Evolutionary conservation across 805 yeast genomes (phyloP).

Genomic region (Candida manassasensis): DNA sequence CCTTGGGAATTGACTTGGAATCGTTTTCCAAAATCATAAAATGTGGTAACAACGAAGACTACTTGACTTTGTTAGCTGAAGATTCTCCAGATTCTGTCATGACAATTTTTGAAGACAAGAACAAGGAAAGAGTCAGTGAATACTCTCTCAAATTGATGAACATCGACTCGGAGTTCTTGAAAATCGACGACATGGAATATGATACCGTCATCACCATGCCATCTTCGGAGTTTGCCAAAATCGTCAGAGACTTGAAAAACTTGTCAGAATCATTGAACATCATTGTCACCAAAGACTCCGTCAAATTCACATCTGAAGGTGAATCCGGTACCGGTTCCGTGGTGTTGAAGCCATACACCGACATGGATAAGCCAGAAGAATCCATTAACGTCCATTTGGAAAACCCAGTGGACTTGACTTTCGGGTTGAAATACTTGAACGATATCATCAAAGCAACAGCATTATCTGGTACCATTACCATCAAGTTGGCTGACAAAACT

Average conservation of each 20-base stretch:
- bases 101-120: slow-evolving; percentile 85
- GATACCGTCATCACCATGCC: slow-evolving; percentile 87
- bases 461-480: slow-evolving; percentile 69
- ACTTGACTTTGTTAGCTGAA: slow-evolving; percentile 83
- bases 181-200: slow-evolving; percentile 90
- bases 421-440: slow-evolving; percentile 85
- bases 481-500: slow-evolving; percentile 83
- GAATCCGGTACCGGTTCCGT: slow-evolving; percentile 87
- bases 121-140: slow-evolving; percentile 88
- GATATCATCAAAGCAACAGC: slow-evolving; percentile 91
- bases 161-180: slow-evolving; percentile 89
- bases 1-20: slow-evolving; percentile 85
- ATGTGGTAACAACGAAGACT: slow-evolving; percentile 88
- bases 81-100: slow-evolving; percentile 77
- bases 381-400: slow-evolving; percentile 72
- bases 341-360: slow-evolving; percentile 76
- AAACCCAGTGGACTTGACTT: slow-evolving; percentile 82
- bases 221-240: slow-evolving; percentile 79
- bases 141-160: slow-evolving; percentile 91
- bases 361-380: slow-evolving; percentile 75
- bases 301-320: slow-evolving; percentile 86
- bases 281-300: slow-evolving; percentile 85
- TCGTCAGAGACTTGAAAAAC: slow-evolving; percentile 81
- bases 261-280: slow-evolving; percentile 85
- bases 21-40: slow-evolving; percentile 84